These are phyloP conservation scores for Capsicum rhomboideum DNA, from an alignment of 257 asterid species.

Conservation along the genomic window DNA sequence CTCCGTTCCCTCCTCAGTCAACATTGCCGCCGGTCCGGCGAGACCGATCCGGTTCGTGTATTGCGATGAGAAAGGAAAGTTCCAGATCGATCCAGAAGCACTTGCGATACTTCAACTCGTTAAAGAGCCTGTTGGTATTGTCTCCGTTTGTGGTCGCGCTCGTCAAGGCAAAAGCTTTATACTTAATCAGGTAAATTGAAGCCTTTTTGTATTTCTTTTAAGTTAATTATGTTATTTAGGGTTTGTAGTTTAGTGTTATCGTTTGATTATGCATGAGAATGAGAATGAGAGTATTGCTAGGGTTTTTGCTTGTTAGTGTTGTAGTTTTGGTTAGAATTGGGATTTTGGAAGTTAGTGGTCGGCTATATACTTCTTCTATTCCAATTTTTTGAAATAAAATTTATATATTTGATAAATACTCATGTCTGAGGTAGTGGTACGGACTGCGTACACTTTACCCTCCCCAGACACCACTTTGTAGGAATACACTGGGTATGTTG, in stretches of 20 bases:
- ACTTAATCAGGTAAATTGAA: constrained; percentile 62
- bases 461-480: too few species aligned
- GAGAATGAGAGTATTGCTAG: background rate
- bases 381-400: too few species aligned
- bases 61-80: constrained; percentile 76
- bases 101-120: constrained; percentile 89
- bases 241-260: background rate
- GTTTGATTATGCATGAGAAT: background rate
- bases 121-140: constrained; percentile 92
- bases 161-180: constrained; percentile 95
- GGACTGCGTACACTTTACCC: too few species aligned
- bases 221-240: background rate
- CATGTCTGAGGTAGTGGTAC: too few species aligned
- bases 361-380: too few species aligned
- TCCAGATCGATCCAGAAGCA: constrained; percentile 96
- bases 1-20: constrained; percentile 22
- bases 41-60: constrained; percentile 89
- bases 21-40: constrained; percentile 68
- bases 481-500: too few species aligned
- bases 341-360: background rate
- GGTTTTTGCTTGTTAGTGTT: background rate
- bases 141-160: constrained; percentile 98
- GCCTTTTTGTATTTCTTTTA: background rate
- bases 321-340: background rate
- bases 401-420: too few species aligned